These are phyloP conservation scores for Scheffersomyces coipomensis DNA, from an alignment of 805 yeast species.

Conservation along the genomic window DNA sequence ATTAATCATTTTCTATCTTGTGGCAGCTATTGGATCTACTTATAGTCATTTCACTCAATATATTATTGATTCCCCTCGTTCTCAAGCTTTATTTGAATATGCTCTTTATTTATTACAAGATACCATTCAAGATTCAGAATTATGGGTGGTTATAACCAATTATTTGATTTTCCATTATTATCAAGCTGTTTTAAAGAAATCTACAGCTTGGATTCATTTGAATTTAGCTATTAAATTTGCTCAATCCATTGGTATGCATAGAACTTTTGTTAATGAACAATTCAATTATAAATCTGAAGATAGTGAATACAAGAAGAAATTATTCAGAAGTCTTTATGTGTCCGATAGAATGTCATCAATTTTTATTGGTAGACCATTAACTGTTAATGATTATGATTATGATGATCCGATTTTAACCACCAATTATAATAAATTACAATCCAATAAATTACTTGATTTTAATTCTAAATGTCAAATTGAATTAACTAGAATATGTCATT, in stretches of 20 bases:
- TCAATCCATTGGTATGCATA: constrained; percentile 40
- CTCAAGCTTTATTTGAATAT: constrained; percentile 32
- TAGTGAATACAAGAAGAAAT: constrained; percentile 8
- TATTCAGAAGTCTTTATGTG: constrained; percentile 21
- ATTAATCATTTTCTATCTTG: constrained; percentile 34
- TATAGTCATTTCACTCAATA: constrained; percentile 25
- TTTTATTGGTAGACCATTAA: constrained; percentile 35
- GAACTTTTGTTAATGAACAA: constrained; percentile 34
- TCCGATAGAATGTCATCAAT: constrained; percentile 33
- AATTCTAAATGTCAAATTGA: constrained; percentile 22
- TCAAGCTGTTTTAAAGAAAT: constrained; percentile 37
- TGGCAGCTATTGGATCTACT: constrained; percentile 41
- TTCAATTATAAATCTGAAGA: constrained; percentile 5
- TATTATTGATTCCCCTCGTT: constrained; percentile 17
- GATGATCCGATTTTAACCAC: constrained; percentile 25
- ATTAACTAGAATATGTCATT: constrained; percentile 21
- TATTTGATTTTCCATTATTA: constrained; percentile 39
- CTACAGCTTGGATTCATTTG: constrained; percentile 43
- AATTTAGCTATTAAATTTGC: constrained; percentile 44
- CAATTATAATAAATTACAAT: constrained; percentile 7
- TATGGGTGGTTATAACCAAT: constrained; percentile 44
- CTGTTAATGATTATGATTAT: constrained; percentile 36
- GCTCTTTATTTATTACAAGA: constrained; percentile 29
- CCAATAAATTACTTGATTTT: constrained; percentile 7
- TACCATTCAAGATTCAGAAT: constrained; percentile 34